Evolutionary conservation across 176 grass and related monocot species (phyloP).

Genomic region (Miscanthus lutarioriparius): DNA sequence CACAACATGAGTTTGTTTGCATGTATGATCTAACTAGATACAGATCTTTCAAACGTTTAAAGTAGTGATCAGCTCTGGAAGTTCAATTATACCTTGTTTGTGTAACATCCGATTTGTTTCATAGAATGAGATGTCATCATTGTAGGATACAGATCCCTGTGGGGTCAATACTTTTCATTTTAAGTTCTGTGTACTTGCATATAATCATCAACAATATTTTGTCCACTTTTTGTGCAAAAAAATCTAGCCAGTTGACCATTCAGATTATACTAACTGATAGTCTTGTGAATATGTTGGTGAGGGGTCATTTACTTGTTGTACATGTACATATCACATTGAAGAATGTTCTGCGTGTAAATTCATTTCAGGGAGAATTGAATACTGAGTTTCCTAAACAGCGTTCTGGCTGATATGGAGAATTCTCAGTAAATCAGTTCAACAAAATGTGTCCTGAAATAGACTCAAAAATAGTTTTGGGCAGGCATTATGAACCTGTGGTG

Average conservation of each 20-base stretch:
- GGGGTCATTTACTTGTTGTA: not conserved
- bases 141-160: not conserved
- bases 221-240: not conserved
- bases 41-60: slow-evolving; percentile 10
- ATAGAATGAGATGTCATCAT: not conserved
- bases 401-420: not conserved
- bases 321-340: not conserved
- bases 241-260: not conserved
- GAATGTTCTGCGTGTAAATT: slow-evolving; percentile 1
- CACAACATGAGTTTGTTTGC: slow-evolving; percentile 3
- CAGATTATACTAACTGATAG: not conserved
- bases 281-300: not conserved
- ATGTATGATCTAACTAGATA: not conserved
- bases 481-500: not conserved
- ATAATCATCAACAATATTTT: not conserved
- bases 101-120: not conserved
- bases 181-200: not conserved
- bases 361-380: not conserved
- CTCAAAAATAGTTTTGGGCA: not conserved
- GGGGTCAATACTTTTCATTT: not conserved
- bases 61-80: not conserved
- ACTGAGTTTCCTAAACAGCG: not conserved
- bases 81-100: not conserved
- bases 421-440: not conserved
- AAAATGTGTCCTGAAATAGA: not conserved